Percentiles rank a stretch among this genome's conserved stretches.
phyloP scores from a whole-genome alignment of 2,329 filamentous ascomycete genomes.

The Penicillium sclerotiorum region DNA sequence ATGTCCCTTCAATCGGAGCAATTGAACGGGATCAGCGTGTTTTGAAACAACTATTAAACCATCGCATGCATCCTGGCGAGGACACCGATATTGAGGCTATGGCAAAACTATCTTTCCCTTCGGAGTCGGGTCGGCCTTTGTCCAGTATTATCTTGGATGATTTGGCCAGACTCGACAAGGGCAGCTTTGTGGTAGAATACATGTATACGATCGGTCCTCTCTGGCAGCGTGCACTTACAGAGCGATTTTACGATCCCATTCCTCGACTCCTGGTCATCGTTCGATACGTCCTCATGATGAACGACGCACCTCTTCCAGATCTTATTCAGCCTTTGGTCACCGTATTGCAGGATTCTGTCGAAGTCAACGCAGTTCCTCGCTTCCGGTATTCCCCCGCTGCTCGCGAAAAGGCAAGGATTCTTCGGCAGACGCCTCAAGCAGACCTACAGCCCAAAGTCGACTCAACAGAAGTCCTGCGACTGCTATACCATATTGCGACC shows the following conservation, averaged over 20 bases:
- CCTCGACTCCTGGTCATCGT: slow-evolving; percentile 46
- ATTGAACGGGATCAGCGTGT: slow-evolving; percentile 38
- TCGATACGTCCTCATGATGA: slow-evolving; percentile 43
- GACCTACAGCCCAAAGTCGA: slow-evolving; percentile 54
- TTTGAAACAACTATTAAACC: slow-evolving; percentile 59
- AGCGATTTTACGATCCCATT: slow-evolving; percentile 53
- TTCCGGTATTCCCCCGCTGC: slow-evolving; percentile 49
- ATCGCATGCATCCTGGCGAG: slow-evolving; percentile 52
- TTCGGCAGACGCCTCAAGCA: slow-evolving; percentile 44
- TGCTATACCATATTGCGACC: slow-evolving; percentile 57
- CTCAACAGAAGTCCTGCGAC: slow-evolving; percentile 55
- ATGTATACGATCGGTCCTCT: slow-evolving; percentile 54
- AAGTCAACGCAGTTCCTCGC: slow-evolving; percentile 59
- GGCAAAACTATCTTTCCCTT: slow-evolving; percentile 56
- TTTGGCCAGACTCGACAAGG: slow-evolving; percentile 46
- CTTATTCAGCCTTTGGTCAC: slow-evolving; percentile 43
- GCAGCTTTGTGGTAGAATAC: slow-evolving; percentile 53
- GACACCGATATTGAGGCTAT: slow-evolving; percentile 59
- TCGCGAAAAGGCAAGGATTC: slow-evolving; percentile 41
- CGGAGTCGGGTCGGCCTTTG: slow-evolving; percentile 50
- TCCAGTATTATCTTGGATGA: slow-evolving; percentile 59
- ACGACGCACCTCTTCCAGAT: slow-evolving; percentile 39
- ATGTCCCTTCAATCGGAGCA: slow-evolving; percentile 20
- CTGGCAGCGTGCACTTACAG: slow-evolving; percentile 59
- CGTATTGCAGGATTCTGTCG: slow-evolving; percentile 49